phyloP scores from a whole-genome alignment of 2,329 filamentous ascomycete species.

The Stemphylium vesicarium region DNA sequence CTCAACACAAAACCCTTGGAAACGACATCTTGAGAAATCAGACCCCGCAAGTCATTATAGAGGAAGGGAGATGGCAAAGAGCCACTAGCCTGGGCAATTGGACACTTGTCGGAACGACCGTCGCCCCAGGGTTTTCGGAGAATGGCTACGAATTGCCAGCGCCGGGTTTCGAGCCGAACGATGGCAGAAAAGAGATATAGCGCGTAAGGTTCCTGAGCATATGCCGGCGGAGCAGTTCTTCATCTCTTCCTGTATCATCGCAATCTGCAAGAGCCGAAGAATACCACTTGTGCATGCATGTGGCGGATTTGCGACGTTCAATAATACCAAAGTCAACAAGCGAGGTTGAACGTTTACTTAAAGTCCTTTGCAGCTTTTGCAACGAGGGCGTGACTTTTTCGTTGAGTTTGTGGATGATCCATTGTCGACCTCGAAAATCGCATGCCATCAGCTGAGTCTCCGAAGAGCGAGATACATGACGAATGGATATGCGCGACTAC shows the following conservation, averaged over 20 bases:
- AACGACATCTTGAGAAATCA: conserved; percentile 53
- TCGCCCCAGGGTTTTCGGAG: conserved; percentile 28
- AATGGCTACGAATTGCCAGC: conserved; percentile 27
- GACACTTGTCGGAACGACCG: conserved; percentile 55
- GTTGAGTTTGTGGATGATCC: no score
- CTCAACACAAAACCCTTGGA: conserved; percentile 47
- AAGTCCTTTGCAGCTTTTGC: no score
- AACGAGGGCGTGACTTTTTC: no score
- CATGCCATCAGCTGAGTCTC: no score
- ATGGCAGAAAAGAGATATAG: background rate
- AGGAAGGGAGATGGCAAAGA: conserved; percentile 55
- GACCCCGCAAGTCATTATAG: conserved; percentile 54
- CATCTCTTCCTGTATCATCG: background rate
- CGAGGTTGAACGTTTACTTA: no score
- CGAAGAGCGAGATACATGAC: no score
- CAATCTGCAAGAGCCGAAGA: background rate
- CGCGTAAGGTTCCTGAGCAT: no score
- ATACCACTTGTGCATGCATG: no score
- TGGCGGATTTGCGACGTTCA: no score
- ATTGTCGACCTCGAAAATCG: no score
- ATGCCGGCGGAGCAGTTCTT: background rate
- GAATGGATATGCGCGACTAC: no score
- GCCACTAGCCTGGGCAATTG: conserved; percentile 56
- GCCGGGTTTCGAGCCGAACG: conserved; percentile 24
- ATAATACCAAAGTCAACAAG: no score